These are phyloP conservation scores for Saturnispora serradocipensis DNA, from an alignment of 805 yeast genomes.

Conservation along the genomic window DNA sequence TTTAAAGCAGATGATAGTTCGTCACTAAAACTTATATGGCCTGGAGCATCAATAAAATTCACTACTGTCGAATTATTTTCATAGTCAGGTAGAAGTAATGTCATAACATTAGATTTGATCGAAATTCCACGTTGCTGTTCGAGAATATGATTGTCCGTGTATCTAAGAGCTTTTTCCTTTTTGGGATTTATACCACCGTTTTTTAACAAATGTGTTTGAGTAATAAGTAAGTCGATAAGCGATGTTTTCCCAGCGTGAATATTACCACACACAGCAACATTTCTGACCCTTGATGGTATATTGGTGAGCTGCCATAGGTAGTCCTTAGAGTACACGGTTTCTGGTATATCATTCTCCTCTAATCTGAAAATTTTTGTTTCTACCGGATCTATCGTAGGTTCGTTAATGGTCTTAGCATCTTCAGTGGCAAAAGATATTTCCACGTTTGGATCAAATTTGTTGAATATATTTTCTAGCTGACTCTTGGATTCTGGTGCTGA, in stretches of 20 bases:
- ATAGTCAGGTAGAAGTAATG: slow-evolving; percentile 48
- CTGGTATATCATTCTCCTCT: slow-evolving; percentile 49
- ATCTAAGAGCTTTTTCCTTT: slow-evolving; percentile 41
- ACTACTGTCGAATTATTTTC: slow-evolving; percentile 45
- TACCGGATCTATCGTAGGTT: slow-evolving; percentile 58
- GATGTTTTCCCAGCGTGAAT: slow-evolving; percentile 83
- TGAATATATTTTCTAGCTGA: slow-evolving; percentile 33
- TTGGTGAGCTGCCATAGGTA: slow-evolving; percentile 42
- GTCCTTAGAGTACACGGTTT: slow-evolving; percentile 48
- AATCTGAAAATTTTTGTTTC: slow-evolving; percentile 34
- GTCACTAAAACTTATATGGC: slow-evolving; percentile 78
- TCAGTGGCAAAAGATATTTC: slow-evolving; percentile 48
- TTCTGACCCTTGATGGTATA: slow-evolving; percentile 59
- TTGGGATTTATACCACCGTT: slow-evolving; percentile 26
- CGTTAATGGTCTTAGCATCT: slow-evolving; percentile 37
- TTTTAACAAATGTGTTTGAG: slow-evolving; percentile 50
- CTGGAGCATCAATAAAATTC: slow-evolving; percentile 81
- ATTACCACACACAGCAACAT: slow-evolving; percentile 72
- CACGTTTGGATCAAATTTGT: slow-evolving; percentile 52
- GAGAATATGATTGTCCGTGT: slow-evolving; percentile 60
- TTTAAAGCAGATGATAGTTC: slow-evolving; percentile 53
- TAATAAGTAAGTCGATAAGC: slow-evolving; percentile 56
- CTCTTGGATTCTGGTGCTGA: slow-evolving; percentile 38
- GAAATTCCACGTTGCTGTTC: slow-evolving; percentile 68
- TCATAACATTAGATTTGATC: slow-evolving; percentile 51